Evolutionary conservation across 345 rosid species (phyloP).

Genomic region (Populus deltoides): DNA sequence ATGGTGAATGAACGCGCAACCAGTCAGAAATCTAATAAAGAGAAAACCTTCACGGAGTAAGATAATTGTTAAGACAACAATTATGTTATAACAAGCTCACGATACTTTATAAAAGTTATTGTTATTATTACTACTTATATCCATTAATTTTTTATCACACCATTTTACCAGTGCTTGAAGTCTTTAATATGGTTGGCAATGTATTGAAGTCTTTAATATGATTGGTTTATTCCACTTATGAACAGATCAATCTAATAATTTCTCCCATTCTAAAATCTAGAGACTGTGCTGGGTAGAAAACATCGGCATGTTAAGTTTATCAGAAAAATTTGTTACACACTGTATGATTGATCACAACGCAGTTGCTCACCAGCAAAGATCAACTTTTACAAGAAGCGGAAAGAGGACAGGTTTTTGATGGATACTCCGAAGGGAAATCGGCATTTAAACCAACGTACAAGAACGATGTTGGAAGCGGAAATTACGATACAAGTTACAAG

Average conservation of each 20-base stretch:
- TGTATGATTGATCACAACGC: neutral
- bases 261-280: too few relatives aligned
- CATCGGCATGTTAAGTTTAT: too few relatives aligned
- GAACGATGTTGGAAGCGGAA: constrained; percentile 54
- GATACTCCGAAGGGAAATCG: constrained; percentile 57
- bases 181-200: too few relatives aligned
- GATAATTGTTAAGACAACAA: neutral
- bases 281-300: neutral
- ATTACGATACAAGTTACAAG: constrained; percentile 66
- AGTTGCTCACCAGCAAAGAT: constrained; percentile 60
- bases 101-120: too few relatives aligned
- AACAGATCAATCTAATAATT: neutral
- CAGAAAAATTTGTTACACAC: too few relatives aligned
- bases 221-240: too few relatives aligned
- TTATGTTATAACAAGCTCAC: too few relatives aligned
- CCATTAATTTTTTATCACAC: neutral
- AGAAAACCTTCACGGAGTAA: constrained; percentile 49
- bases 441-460: constrained; percentile 68
- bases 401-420: constrained; percentile 57
- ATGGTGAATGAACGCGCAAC: constrained; percentile 45
- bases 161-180: neutral
- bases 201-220: too few relatives aligned
- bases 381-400: constrained; percentile 72
- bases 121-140: neutral
- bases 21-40: constrained; percentile 50